Evolutionary conservation across 108 stramenopile species (phyloP), one percentile per base, ranked within the genome.

Genomic region (Cyclotella distinguenda): DNA sequence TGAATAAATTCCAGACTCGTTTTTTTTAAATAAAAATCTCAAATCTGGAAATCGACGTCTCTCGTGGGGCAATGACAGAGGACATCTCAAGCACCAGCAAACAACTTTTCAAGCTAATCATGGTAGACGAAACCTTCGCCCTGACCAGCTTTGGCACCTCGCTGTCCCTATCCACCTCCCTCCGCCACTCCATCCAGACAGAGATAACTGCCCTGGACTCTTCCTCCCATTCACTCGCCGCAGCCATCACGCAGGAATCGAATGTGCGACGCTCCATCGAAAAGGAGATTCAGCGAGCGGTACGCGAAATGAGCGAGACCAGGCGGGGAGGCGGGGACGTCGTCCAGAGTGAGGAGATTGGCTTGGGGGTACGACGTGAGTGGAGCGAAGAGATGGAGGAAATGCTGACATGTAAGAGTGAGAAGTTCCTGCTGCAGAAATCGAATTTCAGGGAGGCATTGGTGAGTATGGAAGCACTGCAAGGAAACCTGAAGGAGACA

Each of bases 281-380:
- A n/a, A 59, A 59, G 40, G 58, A 59, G 28, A 42, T 59, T 40
- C 42, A 40, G 35, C 58, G 58, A 9, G 58, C 58, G 26, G 44
- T 28, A 43, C 40, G 40, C 23, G 58, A 59, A 28, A 59, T 59
- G 58, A 15, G 12, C 25, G 58, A 59, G 27, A 16, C 28, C n/a
- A 44, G 16, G 27, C 22, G 58, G 28, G 38, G 42, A 4, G 38
- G 58, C 4, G 58, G 58, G 0, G 58, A 59, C 27, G 42, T 59
- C 18, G 38, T 59, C 2, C 42, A 59, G 23, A 4, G 0, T 0
- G 11, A 43, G 13, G 58, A 42, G 27, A 15, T 59, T 2, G 15
- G 12, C 3, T 7, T 4, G 3, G 27, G 35, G 1, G 25, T 59
- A 3, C 0, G 8, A 5, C 12, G 42, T 16, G 58, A 40, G 2